Evolutionary conservation across 805 yeast species (phyloP), one percentile per base, ranked within the genome.

Genomic region (Osmozyma mogii): DNA sequence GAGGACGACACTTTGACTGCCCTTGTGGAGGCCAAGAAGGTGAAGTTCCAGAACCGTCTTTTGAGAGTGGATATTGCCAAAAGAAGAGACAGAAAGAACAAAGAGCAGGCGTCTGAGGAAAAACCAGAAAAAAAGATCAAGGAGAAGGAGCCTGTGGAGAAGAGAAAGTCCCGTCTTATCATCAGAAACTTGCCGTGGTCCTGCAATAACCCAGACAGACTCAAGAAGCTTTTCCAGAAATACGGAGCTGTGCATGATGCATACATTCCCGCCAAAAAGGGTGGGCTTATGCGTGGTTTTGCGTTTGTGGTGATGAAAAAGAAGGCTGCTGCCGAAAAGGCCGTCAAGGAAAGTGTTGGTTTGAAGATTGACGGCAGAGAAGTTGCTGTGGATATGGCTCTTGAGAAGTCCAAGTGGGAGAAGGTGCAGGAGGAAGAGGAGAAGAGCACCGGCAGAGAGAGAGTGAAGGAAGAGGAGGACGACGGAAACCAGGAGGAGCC

Each of bases 171-270:
- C 3, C 75, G 95, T 44, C 62, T 92, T 35, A 87, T 92, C 43
- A 68, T 92, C 22, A 72, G 98, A 50, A 92, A 92, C 52, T 70
- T 92, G 55, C 98, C 98, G 9, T 92, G 98, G 98, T 79, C 95
- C 10, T 78, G 92, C 26, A 75, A 89, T 50, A 76, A 79, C 36
- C 79, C 94, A 4, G 74, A 74, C 4, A 75, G 72, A 32, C 65
- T 92, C 46, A 77, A 71, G 47, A 77, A 77, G 43, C 48, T 76
- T 6, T 92, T 92, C 50, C 58, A 68, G 34, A 75, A 75, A 47
- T 92, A 62, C 50, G 98, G 98, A 29, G 78, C 82, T 17, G 95
- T 92, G 20, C 75, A 73, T 15, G 95, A 87, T 48, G 94, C 89
- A 0, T 75, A 76, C 43, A 84, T 92, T 42, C 98, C 98, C 27